Evolutionary conservation across 805 yeast species (phyloP).

Genomic region (Wickerhamomyces canadensis): DNA sequence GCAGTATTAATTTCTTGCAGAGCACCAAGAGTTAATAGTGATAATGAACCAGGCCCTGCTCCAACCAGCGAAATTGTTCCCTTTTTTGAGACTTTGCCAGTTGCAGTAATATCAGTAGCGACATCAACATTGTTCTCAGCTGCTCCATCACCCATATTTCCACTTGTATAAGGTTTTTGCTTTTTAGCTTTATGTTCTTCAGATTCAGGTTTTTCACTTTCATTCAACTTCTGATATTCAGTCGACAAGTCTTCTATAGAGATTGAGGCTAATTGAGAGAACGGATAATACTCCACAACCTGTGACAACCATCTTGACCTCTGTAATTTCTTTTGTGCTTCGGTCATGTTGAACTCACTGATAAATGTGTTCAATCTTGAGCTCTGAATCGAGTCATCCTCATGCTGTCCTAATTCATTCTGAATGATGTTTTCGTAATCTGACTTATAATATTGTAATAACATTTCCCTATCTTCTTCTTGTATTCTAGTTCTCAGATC

Average conservation of each 20-base stretch:
- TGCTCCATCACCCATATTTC: too few species aligned
- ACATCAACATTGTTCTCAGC: too few species aligned
- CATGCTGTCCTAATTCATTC: slow-evolving; percentile 46
- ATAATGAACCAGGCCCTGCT: slow-evolving; percentile 87
- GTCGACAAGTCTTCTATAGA: slow-evolving; percentile 52
- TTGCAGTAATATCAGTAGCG: neutral
- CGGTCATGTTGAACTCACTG: slow-evolving; percentile 50
- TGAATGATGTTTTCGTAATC: slow-evolving; percentile 25
- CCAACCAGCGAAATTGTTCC: slow-evolving; percentile 84
- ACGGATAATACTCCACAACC: slow-evolving; percentile 85
- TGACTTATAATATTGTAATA: slow-evolving; percentile 18
- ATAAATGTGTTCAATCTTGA: slow-evolving; percentile 56
- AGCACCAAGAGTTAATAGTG: slow-evolving; percentile 81
- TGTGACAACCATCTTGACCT: slow-evolving; percentile 84
- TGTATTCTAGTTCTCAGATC: slow-evolving; percentile 51
- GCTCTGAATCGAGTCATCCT: slow-evolving; percentile 66
- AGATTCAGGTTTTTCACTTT: neutral
- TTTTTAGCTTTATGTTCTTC: neutral
- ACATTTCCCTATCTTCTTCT: slow-evolving; percentile 39
- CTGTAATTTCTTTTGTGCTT: slow-evolving; percentile 45
- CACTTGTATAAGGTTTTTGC: neutral
- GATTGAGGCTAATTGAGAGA: slow-evolving; percentile 53
- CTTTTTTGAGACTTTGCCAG: slow-evolving; percentile 8
- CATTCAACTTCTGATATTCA: slow-evolving; percentile 34
- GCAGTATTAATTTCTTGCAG: slow-evolving; percentile 74